phyloP scores from a whole-genome alignment of 192 early-diverging fungal genomes.

The Backusella morwellensis region DNA sequence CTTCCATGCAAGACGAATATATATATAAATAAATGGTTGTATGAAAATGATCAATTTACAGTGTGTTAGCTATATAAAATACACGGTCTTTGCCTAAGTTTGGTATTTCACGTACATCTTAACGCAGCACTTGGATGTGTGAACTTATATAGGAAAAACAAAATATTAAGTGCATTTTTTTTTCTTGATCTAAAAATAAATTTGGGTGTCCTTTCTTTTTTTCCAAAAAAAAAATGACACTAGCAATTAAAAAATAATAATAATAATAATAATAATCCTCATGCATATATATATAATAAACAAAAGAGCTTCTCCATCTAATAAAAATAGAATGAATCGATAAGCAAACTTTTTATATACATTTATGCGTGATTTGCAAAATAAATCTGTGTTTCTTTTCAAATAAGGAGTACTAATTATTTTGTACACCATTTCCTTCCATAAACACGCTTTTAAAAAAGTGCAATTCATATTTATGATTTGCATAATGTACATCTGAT shows the following conservation, averaged over 20 bases:
- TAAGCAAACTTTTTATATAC: neutral
- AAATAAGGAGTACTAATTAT: neutral
- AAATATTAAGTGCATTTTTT: no score
- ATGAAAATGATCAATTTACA: no score
- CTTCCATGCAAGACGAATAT: no score
- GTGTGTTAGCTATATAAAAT: no score
- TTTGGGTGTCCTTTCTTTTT: no score
- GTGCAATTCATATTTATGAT: neutral
- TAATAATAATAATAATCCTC: neutral
- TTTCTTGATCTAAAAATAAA: no score
- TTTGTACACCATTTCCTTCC: neutral
- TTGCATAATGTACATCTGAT: neutral
- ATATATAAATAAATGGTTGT: no score
- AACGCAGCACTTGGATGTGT: no score
- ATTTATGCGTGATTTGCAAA: neutral
- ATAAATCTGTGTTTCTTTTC: neutral
- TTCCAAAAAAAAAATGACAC: neutral
- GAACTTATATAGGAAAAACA: no score
- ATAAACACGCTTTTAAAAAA: neutral
- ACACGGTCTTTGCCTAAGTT: no score
- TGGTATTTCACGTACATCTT: no score
- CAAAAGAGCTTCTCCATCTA: neutral
- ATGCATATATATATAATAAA: neutral
- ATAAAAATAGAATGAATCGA: neutral
- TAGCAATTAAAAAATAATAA: neutral